phyloP scores from a whole-genome alignment of 163 green algal genomes.

The Smithsoniella earleae region DNA sequence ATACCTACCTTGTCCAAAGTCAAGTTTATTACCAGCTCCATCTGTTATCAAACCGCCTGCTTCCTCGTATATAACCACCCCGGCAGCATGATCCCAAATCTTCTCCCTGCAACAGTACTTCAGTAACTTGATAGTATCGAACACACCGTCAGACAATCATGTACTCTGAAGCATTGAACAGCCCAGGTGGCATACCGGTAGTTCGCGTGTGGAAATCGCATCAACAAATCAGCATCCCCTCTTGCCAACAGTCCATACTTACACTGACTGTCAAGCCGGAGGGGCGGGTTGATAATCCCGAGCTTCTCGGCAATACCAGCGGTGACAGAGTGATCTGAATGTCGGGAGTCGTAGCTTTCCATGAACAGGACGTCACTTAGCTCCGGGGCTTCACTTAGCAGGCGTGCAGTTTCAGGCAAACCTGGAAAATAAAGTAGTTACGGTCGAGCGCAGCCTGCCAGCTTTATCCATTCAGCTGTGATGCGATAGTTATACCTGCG shows the following conservation, averaged over 20 bases:
- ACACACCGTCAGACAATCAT: not conserved
- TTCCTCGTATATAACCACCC: conserved; percentile 76
- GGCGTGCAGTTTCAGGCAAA: too few species aligned
- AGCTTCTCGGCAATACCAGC: conserved; percentile 47
- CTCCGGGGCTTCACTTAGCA: not conserved
- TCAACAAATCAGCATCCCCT: conserved; percentile 75
- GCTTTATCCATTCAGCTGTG: too few species aligned
- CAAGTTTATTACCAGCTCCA: not conserved
- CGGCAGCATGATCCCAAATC: conserved; percentile 93
- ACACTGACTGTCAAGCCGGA: conserved; percentile 86
- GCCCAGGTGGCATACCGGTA: conserved; percentile 51
- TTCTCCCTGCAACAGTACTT: conserved; percentile 56
- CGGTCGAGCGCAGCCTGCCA: too few species aligned
- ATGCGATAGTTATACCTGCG: too few species aligned
- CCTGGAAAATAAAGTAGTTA: too few species aligned
- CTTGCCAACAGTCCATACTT: conserved; percentile 82
- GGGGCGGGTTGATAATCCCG: conserved; percentile 52
- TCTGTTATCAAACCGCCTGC: conserved; percentile 54
- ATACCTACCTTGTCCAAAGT: conserved; percentile 18
- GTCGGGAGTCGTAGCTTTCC: conserved; percentile 74
- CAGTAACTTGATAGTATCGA: too few species aligned
- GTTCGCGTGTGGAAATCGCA: conserved; percentile 77
- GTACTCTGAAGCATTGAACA: not conserved
- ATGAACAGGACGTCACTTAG: conserved; percentile 59
- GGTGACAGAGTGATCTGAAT: conserved; percentile 68